phyloP scores from a whole-genome alignment of 2,329 filamentous ascomycete genomes.

The Trichophyton simii region DNA sequence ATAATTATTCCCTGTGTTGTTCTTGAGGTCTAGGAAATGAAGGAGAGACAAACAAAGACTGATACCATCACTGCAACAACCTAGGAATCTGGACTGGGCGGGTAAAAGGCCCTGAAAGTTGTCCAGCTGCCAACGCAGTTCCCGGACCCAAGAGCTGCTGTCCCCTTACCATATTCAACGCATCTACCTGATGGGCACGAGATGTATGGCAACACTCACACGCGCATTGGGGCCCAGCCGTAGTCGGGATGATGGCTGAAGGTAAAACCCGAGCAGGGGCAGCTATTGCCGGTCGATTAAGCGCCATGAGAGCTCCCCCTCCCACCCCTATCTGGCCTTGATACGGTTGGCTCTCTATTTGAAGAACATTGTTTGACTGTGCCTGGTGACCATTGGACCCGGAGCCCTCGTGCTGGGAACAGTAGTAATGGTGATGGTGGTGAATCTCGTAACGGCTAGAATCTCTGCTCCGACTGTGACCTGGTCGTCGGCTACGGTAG shows the following conservation, averaged over 20 bases:
- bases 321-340: not conserved
- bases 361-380: not conserved
- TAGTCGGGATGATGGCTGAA: not conserved
- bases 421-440: slow-evolving; percentile 1
- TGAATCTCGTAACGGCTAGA: not conserved
- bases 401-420: not conserved
- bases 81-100: not conserved
- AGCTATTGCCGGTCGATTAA: not conserved
- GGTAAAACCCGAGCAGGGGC: not conserved
- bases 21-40: not conserved
- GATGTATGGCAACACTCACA: not conserved
- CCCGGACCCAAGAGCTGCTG: not conserved
- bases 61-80: not conserved
- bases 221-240: not conserved
- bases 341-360: not conserved
- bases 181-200: not conserved
- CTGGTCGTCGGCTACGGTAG: not conserved
- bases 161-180: not conserved
- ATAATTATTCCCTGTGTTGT: not conserved
- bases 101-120: not conserved
- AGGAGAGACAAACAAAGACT: not conserved
- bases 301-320: not conserved
- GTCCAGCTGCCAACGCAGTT: not conserved
- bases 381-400: not conserved
- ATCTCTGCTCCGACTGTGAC: not conserved